Evolutionary conservation across 192 early-diverging fungal species (phyloP).

Genomic region (Obelidium mucronatum): DNA sequence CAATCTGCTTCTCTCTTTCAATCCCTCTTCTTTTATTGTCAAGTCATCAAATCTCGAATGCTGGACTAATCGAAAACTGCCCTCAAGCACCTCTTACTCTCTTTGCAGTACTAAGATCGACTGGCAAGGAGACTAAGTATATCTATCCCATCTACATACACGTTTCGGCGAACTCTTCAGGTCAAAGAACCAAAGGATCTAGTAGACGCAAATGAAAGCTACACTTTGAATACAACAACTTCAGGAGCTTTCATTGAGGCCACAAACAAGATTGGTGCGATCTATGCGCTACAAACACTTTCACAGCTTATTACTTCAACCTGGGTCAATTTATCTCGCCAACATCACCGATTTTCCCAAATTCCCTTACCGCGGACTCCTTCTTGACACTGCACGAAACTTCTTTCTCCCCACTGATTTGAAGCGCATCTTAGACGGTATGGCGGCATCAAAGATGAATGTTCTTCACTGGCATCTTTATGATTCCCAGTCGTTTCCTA

Average conservation of each 20-base stretch:
- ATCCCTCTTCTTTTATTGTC: too few relatives aligned
- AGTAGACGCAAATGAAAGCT: background rate
- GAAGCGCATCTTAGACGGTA: too few relatives aligned
- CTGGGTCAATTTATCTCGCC: background rate
- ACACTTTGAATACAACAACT: background rate
- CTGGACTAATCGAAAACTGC: too few relatives aligned
- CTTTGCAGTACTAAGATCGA: too few relatives aligned
- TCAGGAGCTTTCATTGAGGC: slow-evolving; percentile 40
- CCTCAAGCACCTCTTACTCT: too few relatives aligned
- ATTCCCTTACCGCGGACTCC: slow-evolving; percentile 39
- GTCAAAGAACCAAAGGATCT: background rate
- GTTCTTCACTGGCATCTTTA: slow-evolving; percentile 49
- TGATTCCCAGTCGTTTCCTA: too few relatives aligned
- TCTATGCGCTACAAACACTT: slow-evolving; percentile 75
- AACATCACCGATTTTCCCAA: slow-evolving; percentile 12
- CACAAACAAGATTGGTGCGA: slow-evolving; percentile 68
- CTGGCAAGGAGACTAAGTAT: too few relatives aligned
- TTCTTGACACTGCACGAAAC: slow-evolving; percentile 46
- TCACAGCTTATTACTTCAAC: slow-evolving; percentile 64
- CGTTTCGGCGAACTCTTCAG: too few relatives aligned
- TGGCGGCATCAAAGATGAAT: slow-evolving; percentile 30
- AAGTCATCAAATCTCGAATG: too few relatives aligned
- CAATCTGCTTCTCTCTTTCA: too few relatives aligned
- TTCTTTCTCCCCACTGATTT: slow-evolving; percentile 36
- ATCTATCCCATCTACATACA: too few relatives aligned